Conservation (phyloP, 2,329 filamentous ascomycete genomes). For the Stemphylium lycopersici region DNA sequence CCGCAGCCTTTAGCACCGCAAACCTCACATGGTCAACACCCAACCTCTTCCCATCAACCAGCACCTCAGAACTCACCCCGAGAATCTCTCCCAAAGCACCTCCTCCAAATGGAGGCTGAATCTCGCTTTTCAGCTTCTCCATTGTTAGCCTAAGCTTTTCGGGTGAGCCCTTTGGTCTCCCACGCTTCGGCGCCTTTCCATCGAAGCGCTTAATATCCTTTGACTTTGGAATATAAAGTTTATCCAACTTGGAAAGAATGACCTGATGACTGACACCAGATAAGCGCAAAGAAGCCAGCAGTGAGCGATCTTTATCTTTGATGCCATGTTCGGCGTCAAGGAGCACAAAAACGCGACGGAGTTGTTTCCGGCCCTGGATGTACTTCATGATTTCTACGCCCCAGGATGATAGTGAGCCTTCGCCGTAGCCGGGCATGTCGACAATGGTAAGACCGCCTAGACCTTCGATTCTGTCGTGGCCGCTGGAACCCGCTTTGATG, state of each 20-base stretch:
- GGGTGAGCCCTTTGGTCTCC: constrained; percentile 44
- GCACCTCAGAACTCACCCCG: constrained; percentile 61
- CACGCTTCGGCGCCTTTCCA: constrained; percentile 16
- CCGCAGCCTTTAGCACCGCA: constrained; percentile 66
- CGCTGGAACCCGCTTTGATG: constrained; percentile 24
- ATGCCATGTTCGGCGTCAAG: constrained; percentile 68
- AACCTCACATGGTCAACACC: constrained; percentile 68
- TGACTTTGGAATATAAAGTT: constrained; percentile 35
- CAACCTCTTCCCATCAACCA: constrained; percentile 56
- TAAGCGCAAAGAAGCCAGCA: constrained; percentile 62
- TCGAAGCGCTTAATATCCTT: constrained; percentile 23
- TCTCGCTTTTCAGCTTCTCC: constrained; percentile 47
- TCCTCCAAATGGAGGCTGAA: constrained; percentile 37
- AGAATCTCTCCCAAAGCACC: constrained; percentile 64
- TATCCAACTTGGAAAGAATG: constrained; percentile 70
- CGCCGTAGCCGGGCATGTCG: constrained; percentile 75
- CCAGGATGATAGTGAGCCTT: constrained; percentile 66
- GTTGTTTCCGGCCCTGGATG: constrained; percentile 65
- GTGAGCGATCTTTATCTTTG: constrained; percentile 64
- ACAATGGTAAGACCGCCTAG: constrained; percentile 62
- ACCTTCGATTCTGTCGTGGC: constrained; percentile 43
- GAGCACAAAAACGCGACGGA: constrained; percentile 68
- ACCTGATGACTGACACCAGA: constrained; percentile 68
- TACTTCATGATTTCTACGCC: constrained; percentile 73
- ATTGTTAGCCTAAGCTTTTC: constrained; percentile 52